These are phyloP conservation scores for Starmerella tilneyi DNA, from an alignment of 805 yeast species.

Conservation along the genomic window DNA sequence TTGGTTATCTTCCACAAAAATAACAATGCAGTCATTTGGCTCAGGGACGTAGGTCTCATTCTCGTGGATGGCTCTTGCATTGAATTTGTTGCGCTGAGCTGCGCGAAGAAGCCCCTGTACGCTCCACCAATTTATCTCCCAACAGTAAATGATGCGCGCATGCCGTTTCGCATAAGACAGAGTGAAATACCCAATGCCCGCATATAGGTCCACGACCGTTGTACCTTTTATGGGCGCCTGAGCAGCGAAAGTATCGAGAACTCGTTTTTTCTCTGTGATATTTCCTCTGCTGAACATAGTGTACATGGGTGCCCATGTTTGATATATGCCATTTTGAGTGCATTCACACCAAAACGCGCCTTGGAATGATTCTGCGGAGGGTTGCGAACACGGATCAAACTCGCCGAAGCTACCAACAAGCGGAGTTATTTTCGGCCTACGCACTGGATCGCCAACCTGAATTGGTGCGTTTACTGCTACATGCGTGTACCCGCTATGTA, in stretches of 20 bases:
- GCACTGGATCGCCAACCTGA: constrained; percentile 39
- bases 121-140: constrained; percentile 84
- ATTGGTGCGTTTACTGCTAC: constrained; percentile 68
- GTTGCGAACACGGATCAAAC: constrained; percentile 27
- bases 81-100: constrained; percentile 38
- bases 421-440: constrained; percentile 57
- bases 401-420: constrained; percentile 58
- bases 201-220: constrained; percentile 58
- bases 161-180: constrained; percentile 50
- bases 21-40: constrained; percentile 33
- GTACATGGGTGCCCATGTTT: constrained; percentile 73
- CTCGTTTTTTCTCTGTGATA: constrained; percentile 65
- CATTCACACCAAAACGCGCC: constrained; percentile 61
- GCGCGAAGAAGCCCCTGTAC: constrained; percentile 59
- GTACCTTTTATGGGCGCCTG: constrained; percentile 30
- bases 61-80: constrained; percentile 31
- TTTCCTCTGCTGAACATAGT: constrained; percentile 88
- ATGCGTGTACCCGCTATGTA: constrained; percentile 39
- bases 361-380: constrained; percentile 38
- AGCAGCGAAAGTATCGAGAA: constrained; percentile 33
- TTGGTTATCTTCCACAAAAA: constrained; percentile 59
- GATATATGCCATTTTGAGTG: constrained; percentile 63
- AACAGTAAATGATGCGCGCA: constrained; percentile 50
- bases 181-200: constrained; percentile 81
- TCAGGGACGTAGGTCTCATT: constrained; percentile 31